Conservation (phyloP, 805 yeast species). For the Kuraishia floccosa region DNA sequence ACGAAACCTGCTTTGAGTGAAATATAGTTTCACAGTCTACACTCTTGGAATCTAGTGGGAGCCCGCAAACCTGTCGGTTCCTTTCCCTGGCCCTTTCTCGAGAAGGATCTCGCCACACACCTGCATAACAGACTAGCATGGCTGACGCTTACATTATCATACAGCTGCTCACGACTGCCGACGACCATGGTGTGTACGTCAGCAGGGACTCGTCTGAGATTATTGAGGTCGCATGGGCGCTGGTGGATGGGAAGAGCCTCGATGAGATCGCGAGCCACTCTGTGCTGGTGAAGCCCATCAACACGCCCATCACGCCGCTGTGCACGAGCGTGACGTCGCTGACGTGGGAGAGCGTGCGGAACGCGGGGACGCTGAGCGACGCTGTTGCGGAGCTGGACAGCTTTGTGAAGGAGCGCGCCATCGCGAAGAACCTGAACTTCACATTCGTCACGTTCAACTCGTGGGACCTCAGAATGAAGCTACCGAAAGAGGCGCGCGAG, state of each 20-base stretch:
- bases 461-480: slow-evolving; percentile 65
- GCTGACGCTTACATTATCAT: slow-evolving; percentile 49
- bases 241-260: slow-evolving; percentile 43
- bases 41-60: no score
- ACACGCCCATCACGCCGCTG: slow-evolving; percentile 53
- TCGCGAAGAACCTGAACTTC: slow-evolving; percentile 35
- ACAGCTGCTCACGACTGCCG: slow-evolving; percentile 55
- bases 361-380: slow-evolving; percentile 49
- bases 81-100: no score
- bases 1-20: no score
- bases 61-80: no score
- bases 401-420: slow-evolving; percentile 30
- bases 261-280: slow-evolving; percentile 29
- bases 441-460: slow-evolving; percentile 54
- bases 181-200: slow-evolving; percentile 45
- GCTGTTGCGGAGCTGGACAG: slow-evolving; percentile 46
- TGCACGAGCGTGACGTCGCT: slow-evolving; percentile 41
- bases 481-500: slow-evolving; percentile 76
- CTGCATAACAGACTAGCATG: slow-evolving; percentile 24
- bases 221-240: slow-evolving; percentile 56
- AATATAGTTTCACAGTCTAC: no score
- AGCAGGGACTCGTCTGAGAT: slow-evolving; percentile 61
- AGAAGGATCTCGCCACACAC: no score
- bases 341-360: slow-evolving; percentile 50
- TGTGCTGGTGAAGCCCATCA: slow-evolving; percentile 45